Evolutionary conservation across 441 rosid species (phyloP).

Genomic region (Jatropha podagrica): DNA sequence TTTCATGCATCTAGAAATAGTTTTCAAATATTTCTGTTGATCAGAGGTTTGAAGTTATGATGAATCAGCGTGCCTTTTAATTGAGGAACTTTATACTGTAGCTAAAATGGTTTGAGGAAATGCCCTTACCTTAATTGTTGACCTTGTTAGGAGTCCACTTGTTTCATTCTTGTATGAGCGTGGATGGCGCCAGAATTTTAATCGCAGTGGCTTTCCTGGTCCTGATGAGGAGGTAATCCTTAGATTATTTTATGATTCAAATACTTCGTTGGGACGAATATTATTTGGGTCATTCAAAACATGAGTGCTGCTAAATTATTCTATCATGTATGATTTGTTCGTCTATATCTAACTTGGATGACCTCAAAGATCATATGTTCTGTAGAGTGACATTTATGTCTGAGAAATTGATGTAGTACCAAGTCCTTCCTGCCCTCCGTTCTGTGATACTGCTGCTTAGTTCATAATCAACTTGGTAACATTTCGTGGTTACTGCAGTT

Average conservation of each 20-base stretch:
- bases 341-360: neutral
- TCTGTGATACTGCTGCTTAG: neutral
- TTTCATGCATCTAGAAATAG: neutral
- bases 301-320: neutral
- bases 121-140: constrained; percentile 14
- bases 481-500: constrained; percentile 53
- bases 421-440: neutral
- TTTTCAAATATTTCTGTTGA: neutral
- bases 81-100: neutral
- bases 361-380: neutral
- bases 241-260: constrained; percentile 6
- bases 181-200: constrained; percentile 91
- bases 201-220: constrained; percentile 83
- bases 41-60: neutral
- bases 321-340: neutral
- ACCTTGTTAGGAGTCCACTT: constrained; percentile 70
- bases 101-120: neutral
- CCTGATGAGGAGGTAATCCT: constrained; percentile 82
- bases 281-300: neutral
- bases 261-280: neutral
- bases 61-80: neutral
- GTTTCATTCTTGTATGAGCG: constrained; percentile 92
- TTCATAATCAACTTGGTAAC: constrained; percentile 8
- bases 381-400: neutral
- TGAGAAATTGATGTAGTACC: neutral